A percentile compares a stretch with the other conserved stretches of the same genome.
Evolutionary conservation across 371 early-diverging fungal species (phyloP).

Genomic region (Actinomucor elegans): DNA sequence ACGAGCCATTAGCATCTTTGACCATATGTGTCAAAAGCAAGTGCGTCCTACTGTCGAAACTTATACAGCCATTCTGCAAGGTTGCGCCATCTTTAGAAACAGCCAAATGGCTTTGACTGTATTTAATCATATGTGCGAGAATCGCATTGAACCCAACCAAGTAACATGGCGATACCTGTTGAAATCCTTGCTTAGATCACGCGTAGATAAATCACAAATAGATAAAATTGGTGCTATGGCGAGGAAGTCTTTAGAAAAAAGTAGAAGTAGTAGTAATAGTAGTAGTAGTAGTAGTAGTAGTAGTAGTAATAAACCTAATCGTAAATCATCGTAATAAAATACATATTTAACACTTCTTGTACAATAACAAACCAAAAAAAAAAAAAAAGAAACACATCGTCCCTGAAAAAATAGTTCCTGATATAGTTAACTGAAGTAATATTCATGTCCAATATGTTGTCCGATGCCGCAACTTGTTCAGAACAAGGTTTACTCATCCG

Average conservation of each 20-base stretch:
- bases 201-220: conserved; percentile 29
- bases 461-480: no score
- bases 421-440: no score
- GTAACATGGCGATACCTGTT: conserved; percentile 44
- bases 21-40: conserved; percentile 38
- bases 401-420: no score
- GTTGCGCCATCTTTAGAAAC: conserved; percentile 45
- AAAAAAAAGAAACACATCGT: no score
- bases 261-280: no score
- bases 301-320: no score
- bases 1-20: conserved; percentile 36
- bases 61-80: conserved; percentile 44
- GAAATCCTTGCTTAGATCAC: conserved; percentile 36
- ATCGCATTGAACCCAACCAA: conserved; percentile 31
- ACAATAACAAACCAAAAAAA: no score
- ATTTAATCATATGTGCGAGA: conserved; percentile 42
- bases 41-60: conserved; percentile 38
- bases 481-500: no score
- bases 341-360: no score
- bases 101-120: conserved; percentile 28
- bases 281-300: no score
- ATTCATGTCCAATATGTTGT: no score
- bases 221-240: conserved; percentile 32
- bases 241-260: conserved; percentile 13
- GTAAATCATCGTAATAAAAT: no score